A percentile compares a stretch with the other conserved stretches of the same genome.
Conservation (phyloP, 2,329 filamentous ascomycete genomes). For the Metarhizium humberi region DNA sequence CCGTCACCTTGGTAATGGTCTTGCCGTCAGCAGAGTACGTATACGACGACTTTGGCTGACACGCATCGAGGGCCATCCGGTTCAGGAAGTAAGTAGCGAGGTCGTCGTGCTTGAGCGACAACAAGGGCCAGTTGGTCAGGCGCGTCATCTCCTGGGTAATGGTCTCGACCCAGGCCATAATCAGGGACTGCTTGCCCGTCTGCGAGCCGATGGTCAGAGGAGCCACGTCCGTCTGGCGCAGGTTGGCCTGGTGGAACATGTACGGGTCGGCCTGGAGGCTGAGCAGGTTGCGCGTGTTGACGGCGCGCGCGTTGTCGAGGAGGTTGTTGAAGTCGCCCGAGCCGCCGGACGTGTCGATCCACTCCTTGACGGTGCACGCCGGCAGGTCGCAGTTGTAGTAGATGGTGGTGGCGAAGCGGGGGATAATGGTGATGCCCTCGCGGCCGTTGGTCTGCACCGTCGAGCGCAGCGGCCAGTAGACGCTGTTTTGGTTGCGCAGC, state of each 20-base stretch:
- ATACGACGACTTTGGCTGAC: slow-evolving; percentile 39
- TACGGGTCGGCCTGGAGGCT: slow-evolving; percentile 43
- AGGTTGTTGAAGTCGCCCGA: slow-evolving; percentile 43
- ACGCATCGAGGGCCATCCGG: slow-evolving; percentile 42
- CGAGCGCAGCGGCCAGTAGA: slow-evolving; percentile 46
- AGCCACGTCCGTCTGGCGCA: slow-evolving; percentile 39
- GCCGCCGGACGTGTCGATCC: slow-evolving; percentile 49
- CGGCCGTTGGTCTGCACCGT: slow-evolving; percentile 42
- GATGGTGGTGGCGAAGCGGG: slow-evolving; percentile 51
- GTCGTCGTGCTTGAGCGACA: slow-evolving; percentile 30
- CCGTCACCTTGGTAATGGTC: slow-evolving; percentile 39
- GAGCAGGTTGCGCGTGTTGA: slow-evolving; percentile 47
- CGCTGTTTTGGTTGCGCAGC: slow-evolving; percentile 41
- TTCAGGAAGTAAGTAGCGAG: slow-evolving; percentile 40
- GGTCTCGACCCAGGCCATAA: slow-evolving; percentile 48
- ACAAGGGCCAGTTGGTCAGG: slow-evolving; percentile 23
- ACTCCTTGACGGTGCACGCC: slow-evolving; percentile 47
- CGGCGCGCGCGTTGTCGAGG: slow-evolving; percentile 37
- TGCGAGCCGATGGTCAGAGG: slow-evolving; percentile 38
- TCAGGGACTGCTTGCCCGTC: slow-evolving; percentile 36
- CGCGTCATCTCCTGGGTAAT: slow-evolving; percentile 43
- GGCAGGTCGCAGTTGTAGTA: slow-evolving; percentile 56
- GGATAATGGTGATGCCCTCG: slow-evolving; percentile 45
- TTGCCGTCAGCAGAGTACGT: slow-evolving; percentile 29
- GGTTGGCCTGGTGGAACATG: slow-evolving; percentile 58